Evolutionary conservation across 768 basidiomycete genomes (phyloP), one percentile per base, ranked within the genome.

Genomic region (Zangia roseola): DNA sequence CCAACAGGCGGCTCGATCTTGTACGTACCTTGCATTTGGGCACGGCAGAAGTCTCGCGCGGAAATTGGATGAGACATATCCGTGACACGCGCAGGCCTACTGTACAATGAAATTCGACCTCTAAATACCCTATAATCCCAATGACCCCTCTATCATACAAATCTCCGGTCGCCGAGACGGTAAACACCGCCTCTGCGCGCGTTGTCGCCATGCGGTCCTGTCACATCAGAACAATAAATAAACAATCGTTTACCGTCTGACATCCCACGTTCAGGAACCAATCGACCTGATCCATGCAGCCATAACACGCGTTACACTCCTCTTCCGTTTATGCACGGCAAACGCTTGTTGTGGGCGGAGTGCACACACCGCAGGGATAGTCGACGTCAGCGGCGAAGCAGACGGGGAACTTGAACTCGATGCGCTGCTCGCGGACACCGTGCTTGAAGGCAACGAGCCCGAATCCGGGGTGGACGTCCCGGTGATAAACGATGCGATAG

Each of bases 401-500:
- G 51, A 47, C 3, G 58, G 37, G 3, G 50, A 26, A 14, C 45
- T 47, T 17, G 53, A 43, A 12, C 52, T 38, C 8, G 49, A 28
- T 0, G 33, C 0, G 10, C 47, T 19, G 23, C 44, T 12, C 16
- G 28, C 2, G 6, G 58, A 40, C 16, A 34, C 46, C 2, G 55
- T 31, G 3, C 53, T 25, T 1, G 59, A 44, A 4, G 56, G 14
- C 4, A 16, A 26, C 10, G 44, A 52, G n/a, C 54, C 41, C 2
- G 59, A 51, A 8, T 58, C 43, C 2, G 62, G 23, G 46, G 58
- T 37, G 4, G 43, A 26, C 13, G 43, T 26, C 10, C 62, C 53
- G 8, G 59, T 40, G 42, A 74, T 64, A 44, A 80, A 72, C 17
- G 70, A 50, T 5, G 78, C 79, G 20, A 82, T 58, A 6, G 69